Evolutionary conservation across 2,329 filamentous ascomycete genomes (phyloP).

Genomic region (Chaetothyriales sp.): DNA sequence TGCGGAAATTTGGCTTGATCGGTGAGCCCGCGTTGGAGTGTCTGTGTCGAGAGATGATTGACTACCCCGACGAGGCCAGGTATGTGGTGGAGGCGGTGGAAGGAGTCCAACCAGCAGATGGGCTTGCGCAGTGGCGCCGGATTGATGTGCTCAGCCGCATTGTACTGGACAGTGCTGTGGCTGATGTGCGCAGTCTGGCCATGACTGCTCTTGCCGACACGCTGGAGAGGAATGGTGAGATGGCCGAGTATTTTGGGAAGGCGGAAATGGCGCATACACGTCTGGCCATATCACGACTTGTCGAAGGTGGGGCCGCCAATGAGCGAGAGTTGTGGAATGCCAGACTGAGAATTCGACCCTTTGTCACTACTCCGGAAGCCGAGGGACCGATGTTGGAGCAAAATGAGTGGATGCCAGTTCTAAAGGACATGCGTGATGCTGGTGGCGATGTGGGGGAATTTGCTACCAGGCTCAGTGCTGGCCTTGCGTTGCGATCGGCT

Average conservation of each 20-base stretch:
- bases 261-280: neutral
- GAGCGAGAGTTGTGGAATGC: neutral
- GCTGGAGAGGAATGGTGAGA: neutral
- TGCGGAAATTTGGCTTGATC: neutral
- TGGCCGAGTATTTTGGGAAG: neutral
- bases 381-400: neutral
- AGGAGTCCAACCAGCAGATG: neutral
- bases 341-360: neutral
- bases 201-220: neutral
- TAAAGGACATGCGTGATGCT: slow-evolving; percentile 5
- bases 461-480: slow-evolving; percentile 26
- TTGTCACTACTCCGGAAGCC: neutral
- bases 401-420: neutral
- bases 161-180: neutral
- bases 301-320: neutral
- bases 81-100: neutral
- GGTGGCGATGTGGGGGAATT: slow-evolving; percentile 12
- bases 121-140: neutral
- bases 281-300: neutral
- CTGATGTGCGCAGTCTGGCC: neutral
- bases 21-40: neutral
- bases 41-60: neutral
- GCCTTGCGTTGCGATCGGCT: slow-evolving; percentile 50
- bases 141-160: neutral
- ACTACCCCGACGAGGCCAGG: neutral